These are phyloP conservation scores for Barbatosphaeria neglecta DNA, from an alignment of 495 filamentous ascomycete genomes.

Conservation along the genomic window DNA sequence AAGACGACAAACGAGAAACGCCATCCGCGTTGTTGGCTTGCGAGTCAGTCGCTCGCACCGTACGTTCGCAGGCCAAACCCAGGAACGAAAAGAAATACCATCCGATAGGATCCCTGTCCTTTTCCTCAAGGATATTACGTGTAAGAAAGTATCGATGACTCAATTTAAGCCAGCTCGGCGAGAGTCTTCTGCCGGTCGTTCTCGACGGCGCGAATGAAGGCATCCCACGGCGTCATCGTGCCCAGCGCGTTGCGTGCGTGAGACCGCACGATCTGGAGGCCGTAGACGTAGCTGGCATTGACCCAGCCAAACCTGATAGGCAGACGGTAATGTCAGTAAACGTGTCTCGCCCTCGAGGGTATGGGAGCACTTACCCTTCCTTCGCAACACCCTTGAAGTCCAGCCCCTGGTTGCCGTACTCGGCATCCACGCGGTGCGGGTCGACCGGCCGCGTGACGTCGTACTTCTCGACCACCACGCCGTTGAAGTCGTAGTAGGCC, in stretches of 20 bases:
- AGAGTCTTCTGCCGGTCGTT: slow-evolving; percentile 30
- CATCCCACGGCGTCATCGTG: slow-evolving; percentile 70
- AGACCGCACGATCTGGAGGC: slow-evolving; percentile 68
- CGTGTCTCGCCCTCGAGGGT: neutral
- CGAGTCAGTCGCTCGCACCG: too few species aligned
- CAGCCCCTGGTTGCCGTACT: slow-evolving; percentile 92
- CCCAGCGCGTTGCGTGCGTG: slow-evolving; percentile 80
- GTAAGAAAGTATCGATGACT: neutral
- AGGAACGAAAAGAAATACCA: neutral
- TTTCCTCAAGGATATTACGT: too few species aligned
- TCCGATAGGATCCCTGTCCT: neutral
- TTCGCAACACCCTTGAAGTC: slow-evolving; percentile 90
- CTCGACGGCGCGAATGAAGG: slow-evolving; percentile 46
- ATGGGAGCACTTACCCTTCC: slow-evolving; percentile 65
- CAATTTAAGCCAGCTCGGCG: slow-evolving; percentile 14
- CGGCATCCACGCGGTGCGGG: slow-evolving; percentile 84
- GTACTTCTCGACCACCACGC: slow-evolving; percentile 97
- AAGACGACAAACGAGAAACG: neutral
- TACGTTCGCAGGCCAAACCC: too few species aligned
- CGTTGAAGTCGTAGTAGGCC: slow-evolving; percentile 94
- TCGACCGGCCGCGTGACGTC: slow-evolving; percentile 83
- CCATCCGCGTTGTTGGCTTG: too few species aligned
- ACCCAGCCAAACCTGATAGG: slow-evolving; percentile 85
- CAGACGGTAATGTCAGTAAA: slow-evolving; percentile 19
- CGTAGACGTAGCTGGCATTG: slow-evolving; percentile 90